A percentile compares a stretch with the other conserved stretches of the same genome.
phyloP scores from a whole-genome alignment of 768 basidiomycete species.

The Auricularia sp. region DNA sequence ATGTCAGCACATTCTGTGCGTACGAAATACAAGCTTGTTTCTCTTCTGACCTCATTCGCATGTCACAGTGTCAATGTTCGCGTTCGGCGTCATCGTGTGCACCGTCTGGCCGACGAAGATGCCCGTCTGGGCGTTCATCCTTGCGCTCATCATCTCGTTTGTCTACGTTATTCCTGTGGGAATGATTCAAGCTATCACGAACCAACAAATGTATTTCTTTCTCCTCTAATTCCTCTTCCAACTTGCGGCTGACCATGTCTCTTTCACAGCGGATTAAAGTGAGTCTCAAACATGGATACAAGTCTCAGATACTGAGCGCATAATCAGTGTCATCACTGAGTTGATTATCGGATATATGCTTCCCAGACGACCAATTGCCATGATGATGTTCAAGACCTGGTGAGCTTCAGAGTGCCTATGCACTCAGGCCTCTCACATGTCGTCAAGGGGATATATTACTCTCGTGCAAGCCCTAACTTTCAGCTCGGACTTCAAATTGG shows the following conservation, averaged over 20 bases:
- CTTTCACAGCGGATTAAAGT: not conserved
- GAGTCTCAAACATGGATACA: not conserved
- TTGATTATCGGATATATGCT: slow-evolving; percentile 24
- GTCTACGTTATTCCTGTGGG: slow-evolving; percentile 71
- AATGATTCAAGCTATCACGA: slow-evolving; percentile 30
- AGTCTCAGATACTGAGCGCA: no score
- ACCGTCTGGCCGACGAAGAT: slow-evolving; percentile 63
- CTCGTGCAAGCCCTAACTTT: slow-evolving; percentile 26
- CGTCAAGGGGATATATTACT: slow-evolving; percentile 20
- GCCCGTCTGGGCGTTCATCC: slow-evolving; percentile 64
- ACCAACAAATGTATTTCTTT: slow-evolving; percentile 19
- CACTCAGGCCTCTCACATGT: not conserved
- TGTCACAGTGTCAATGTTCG: slow-evolving; percentile 46
- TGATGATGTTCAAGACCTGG: slow-evolving; percentile 17
- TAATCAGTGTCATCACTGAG: slow-evolving; percentile 23
- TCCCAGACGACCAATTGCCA: slow-evolving; percentile 23
- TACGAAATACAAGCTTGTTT: not conserved
- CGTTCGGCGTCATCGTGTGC: slow-evolving; percentile 54
- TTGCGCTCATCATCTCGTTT: slow-evolving; percentile 52
- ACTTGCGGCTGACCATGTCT: not conserved
- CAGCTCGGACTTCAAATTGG: slow-evolving; percentile 24
- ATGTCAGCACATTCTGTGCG: slow-evolving; percentile 46
- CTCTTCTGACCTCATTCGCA: not conserved
- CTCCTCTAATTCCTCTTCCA: slow-evolving; percentile 7
- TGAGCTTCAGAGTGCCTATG: not conserved